Conservation (phyloP, 2,329 filamentous ascomycete genomes). For the Colletotrichum gloeosporioides region DNA sequence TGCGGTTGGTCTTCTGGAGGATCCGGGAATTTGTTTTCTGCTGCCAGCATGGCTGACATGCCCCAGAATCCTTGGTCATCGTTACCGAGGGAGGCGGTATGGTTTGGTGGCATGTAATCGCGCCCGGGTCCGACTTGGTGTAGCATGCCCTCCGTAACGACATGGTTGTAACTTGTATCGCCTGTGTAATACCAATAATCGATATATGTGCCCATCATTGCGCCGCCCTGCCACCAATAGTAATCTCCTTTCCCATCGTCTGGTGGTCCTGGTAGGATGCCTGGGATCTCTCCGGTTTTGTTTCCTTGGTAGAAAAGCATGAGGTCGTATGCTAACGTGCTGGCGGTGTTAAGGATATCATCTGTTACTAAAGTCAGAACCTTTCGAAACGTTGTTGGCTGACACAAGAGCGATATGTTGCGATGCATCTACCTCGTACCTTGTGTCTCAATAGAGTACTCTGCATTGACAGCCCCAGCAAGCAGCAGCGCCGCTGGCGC, state of each 20-base stretch:
- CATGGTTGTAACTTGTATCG: conserved; percentile 61
- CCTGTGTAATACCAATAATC: conserved; percentile 70
- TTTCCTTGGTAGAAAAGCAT: conserved; percentile 53
- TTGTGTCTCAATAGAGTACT: conserved; percentile 16
- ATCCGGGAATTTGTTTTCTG: conserved; percentile 62
- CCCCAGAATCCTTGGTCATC: conserved; percentile 74
- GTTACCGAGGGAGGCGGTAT: conserved; percentile 60
- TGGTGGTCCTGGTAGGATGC: conserved; percentile 54
- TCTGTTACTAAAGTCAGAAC: conserved; percentile 24
- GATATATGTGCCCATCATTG: conserved; percentile 66
- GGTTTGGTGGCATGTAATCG: conserved; percentile 62
- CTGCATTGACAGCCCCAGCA: background rate
- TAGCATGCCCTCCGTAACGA: conserved; percentile 55
- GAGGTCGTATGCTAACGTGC: conserved; percentile 47
- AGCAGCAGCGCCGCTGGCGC: conserved; percentile 9
- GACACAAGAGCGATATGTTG: background rate
- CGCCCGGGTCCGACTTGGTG: conserved; percentile 57
- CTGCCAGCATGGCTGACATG: conserved; percentile 66
- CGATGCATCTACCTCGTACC: background rate
- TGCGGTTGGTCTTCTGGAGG: conserved; percentile 53
- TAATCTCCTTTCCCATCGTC: conserved; percentile 43
- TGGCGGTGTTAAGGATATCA: conserved; percentile 43
- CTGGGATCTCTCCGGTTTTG: conserved; percentile 46
- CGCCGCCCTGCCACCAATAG: conserved; percentile 73
- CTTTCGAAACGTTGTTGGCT: background rate